Conservation (phyloP, 169 alveolate species). For the Theileria annulata region DNA sequence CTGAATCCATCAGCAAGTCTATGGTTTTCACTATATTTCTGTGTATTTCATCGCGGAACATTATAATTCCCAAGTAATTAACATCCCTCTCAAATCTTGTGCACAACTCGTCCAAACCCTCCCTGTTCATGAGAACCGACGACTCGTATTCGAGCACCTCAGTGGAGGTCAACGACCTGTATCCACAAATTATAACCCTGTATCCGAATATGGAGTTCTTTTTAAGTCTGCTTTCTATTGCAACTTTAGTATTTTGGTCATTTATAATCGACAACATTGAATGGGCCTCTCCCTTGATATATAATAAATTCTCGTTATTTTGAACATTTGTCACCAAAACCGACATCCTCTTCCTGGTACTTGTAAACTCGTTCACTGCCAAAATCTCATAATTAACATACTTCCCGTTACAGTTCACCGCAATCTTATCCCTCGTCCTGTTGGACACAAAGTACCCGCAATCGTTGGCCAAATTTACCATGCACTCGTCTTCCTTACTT, state of each 20-base stretch:
- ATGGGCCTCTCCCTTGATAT: conserved; percentile 32
- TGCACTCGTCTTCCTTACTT: conserved; percentile 53
- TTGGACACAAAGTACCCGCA: conserved; percentile 39
- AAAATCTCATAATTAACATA: conserved; percentile 24
- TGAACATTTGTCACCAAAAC: conserved; percentile 18
- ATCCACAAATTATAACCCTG: conserved; percentile 90
- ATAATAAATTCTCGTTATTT: conserved; percentile 23
- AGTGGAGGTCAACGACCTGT: conserved; percentile 81
- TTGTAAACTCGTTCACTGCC: conserved; percentile 32
- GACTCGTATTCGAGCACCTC: conserved; percentile 79
- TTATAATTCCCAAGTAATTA: conserved; percentile 67
- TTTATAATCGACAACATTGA: conserved; percentile 31
- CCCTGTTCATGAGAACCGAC: conserved; percentile 3
- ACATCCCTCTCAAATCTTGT: conserved; percentile 15
- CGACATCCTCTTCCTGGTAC: conserved; percentile 45
- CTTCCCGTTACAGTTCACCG: conserved; percentile 17
- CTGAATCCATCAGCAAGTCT: conserved; percentile 75
- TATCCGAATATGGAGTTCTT: conserved; percentile 86
- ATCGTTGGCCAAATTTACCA: conserved; percentile 37
- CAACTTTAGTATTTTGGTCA: conserved; percentile 17
- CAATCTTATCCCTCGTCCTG: conserved; percentile 19
- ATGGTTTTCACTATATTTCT: conserved; percentile 67
- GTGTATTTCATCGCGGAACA: conserved; percentile 71
- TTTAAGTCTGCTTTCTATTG: conserved; percentile 51
- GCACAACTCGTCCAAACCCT: conserved; percentile 28